Conservation (phyloP, 1,284 basidiomycete genomes). For the Pseudozyma tsukubaensis region DNA sequence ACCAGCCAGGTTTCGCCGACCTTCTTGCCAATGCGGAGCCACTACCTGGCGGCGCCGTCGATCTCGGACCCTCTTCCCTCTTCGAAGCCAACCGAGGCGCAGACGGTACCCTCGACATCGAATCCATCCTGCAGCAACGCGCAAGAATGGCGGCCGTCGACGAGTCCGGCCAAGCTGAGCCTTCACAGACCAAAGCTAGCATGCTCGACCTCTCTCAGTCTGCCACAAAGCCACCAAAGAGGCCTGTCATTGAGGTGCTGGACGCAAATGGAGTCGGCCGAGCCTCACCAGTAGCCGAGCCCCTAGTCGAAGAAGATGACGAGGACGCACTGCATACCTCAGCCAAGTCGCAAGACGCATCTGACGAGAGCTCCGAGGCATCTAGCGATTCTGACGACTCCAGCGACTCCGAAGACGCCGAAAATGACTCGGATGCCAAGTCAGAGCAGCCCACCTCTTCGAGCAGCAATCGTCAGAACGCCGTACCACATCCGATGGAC, state of each 20-base stretch:
- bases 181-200: slow-evolving; percentile 10
- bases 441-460: neutral
- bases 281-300: neutral
- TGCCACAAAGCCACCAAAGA: slow-evolving; percentile 12
- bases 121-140: slow-evolving; percentile 41
- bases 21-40: slow-evolving; percentile 35
- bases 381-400: slow-evolving; percentile 12
- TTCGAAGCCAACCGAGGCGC: slow-evolving; percentile 33
- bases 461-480: neutral
- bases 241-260: slow-evolving; percentile 36
- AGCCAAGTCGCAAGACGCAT: neutral
- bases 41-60: slow-evolving; percentile 5
- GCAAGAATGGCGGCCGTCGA: slow-evolving; percentile 24
- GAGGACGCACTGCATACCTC: neutral
- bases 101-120: slow-evolving; percentile 44
- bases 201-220: slow-evolving; percentile 24
- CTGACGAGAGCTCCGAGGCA: slow-evolving; percentile 9
- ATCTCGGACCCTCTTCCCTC: slow-evolving; percentile 40
- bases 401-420: slow-evolving; percentile 6
- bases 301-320: neutral
- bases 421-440: neutral
- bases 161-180: slow-evolving; percentile 3
- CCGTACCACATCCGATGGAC: slow-evolving; percentile 26
- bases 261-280: neutral
- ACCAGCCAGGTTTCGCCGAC: slow-evolving; percentile 18